Evolutionary conservation across 768 basidiomycete species (phyloP).

Genomic region (Mrakia blollopis): DNA sequence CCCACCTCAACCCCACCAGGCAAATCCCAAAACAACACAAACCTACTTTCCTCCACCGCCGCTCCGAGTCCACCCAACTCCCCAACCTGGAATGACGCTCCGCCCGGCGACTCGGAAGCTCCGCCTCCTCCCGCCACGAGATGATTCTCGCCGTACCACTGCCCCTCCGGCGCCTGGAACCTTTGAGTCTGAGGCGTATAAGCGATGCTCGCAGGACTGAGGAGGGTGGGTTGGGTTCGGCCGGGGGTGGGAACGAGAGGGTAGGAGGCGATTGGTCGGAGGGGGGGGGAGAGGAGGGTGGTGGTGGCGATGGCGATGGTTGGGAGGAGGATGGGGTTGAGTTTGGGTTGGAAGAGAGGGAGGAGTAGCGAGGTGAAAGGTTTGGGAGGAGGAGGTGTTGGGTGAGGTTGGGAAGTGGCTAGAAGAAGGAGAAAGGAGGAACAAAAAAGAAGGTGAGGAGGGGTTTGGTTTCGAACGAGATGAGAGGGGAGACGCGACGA

Average conservation of each 20-base stretch:
- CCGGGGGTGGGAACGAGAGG: not conserved
- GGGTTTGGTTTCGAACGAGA: too few relatives aligned
- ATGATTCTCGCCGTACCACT: not conserved
- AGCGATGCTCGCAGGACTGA: not conserved
- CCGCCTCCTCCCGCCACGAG: not conserved
- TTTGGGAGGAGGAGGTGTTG: not conserved
- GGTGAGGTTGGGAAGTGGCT: conserved; percentile 5
- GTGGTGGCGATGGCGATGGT: not conserved
- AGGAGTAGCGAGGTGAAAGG: not conserved
- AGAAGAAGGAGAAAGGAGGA: too few relatives aligned
- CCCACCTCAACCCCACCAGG: not conserved
- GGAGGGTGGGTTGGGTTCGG: not conserved
- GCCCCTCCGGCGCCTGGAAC: not conserved
- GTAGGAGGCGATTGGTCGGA: not conserved
- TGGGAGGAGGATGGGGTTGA: too few relatives aligned
- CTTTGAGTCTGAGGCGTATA: not conserved
- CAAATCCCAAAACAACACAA: conserved; percentile 7
- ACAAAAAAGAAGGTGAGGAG: not conserved
- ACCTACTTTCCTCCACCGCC: conserved; percentile 10
- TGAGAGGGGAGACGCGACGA: too few relatives aligned
- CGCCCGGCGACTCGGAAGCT: not conserved
- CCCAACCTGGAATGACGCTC: not conserved
- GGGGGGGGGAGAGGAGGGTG: conserved; percentile 5
- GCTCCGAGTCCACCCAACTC: not conserved
- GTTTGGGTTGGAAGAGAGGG: not conserved